Percentiles rank a stretch among this genome's conserved stretches.
Evolutionary conservation across 75 land plant species (phyloP).

Genomic region (Pinus albicaulis): DNA sequence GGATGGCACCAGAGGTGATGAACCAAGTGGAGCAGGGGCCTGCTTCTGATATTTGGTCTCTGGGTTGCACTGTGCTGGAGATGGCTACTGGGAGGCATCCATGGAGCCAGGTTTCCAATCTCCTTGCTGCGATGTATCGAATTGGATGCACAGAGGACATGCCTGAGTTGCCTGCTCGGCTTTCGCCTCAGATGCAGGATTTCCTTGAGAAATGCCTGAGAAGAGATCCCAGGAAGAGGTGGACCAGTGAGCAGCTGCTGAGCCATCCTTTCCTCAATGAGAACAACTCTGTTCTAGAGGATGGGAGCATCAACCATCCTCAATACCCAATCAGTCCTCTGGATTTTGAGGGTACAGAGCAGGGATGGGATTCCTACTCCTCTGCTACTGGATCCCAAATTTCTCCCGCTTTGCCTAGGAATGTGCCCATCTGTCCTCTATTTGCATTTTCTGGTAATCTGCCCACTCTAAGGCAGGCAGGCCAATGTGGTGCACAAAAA

Average conservation of each 20-base stretch:
- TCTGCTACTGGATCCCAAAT: no score
- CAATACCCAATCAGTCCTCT: not conserved
- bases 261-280: constrained; percentile 31
- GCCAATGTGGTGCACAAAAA: no score
- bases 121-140: constrained; percentile 15
- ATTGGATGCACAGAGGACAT: constrained; percentile 48
- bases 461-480: not conserved
- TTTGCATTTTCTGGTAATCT: not conserved
- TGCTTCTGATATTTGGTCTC: constrained; percentile 66
- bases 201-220: constrained; percentile 62
- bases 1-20: constrained; percentile 82
- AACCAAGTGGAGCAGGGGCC: constrained; percentile 34
- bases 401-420: no score
- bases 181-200: constrained; percentile 43
- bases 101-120: constrained; percentile 28
- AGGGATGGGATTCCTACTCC: not conserved
- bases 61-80: constrained; percentile 79
- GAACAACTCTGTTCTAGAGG: not conserved
- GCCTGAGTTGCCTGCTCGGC: constrained; percentile 33
- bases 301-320: not conserved
- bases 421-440: no score
- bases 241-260: constrained; percentile 60
- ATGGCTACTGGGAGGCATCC: constrained; percentile 54
- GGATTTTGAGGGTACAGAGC: not conserved
- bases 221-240: constrained; percentile 45